These are phyloP conservation scores for Lomentospora prolificans DNA, from an alignment of 2,329 filamentous ascomycete genomes.

Conservation along the genomic window DNA sequence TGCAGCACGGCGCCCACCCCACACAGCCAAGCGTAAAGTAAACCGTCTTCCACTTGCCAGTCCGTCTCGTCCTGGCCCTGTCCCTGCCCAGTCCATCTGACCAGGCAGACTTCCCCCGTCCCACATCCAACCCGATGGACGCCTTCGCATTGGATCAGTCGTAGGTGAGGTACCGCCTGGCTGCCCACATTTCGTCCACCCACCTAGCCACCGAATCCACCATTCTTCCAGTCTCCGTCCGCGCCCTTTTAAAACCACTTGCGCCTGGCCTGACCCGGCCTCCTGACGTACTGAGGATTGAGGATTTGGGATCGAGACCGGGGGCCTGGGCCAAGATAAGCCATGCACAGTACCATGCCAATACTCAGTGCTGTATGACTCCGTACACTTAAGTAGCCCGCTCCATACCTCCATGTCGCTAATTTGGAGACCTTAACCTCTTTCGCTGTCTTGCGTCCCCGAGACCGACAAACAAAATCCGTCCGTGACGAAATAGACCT, in stretches of 20 bases:
- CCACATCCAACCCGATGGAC: no score
- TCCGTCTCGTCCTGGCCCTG: not conserved
- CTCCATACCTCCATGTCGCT: not conserved
- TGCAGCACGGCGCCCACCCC: not conserved
- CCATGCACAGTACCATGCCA: slow-evolving; percentile 5
- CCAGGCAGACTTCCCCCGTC: not conserved
- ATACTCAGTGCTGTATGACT: not conserved
- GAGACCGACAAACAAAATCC: slow-evolving; percentile 6
- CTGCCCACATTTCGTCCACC: not conserved
- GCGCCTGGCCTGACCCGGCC: no score
- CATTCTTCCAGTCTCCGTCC: not conserved
- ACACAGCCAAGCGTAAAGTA: not conserved
- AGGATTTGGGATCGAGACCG: not conserved
- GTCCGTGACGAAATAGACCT: slow-evolving; percentile 8
- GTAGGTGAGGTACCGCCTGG: no score
- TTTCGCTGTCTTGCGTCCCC: slow-evolving; percentile 7
- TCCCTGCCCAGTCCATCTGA: not conserved
- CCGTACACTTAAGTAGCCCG: slow-evolving; percentile 6
- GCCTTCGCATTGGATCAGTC: not conserved
- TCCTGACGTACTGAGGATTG: no score
- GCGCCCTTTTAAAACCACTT: not conserved
- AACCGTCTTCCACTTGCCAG: not conserved
- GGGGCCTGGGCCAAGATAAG: slow-evolving; percentile 1
- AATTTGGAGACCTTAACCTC: slow-evolving; percentile 8
- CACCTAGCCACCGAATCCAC: not conserved